Conservation (phyloP, 805 yeast species). For the Metschnikowia colocasiae region DNA sequence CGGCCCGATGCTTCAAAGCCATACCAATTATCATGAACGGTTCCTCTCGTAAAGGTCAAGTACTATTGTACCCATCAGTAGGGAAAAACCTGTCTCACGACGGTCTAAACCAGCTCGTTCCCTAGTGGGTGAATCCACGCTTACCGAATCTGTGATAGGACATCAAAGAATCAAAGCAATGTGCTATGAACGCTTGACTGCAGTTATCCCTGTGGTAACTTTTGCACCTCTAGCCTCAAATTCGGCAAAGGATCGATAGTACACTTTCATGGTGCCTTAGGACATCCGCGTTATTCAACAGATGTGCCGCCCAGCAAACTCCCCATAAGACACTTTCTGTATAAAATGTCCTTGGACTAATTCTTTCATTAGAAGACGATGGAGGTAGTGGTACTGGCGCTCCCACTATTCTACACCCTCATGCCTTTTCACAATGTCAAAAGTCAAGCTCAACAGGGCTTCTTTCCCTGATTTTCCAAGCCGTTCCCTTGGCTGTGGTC, state of each 20-base stretch:
- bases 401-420: conserved; percentile 42
- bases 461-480: conserved; percentile 31
- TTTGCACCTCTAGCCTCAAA: conserved; percentile 9
- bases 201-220: conserved; percentile 7
- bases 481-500: conserved; percentile 27
- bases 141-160: conserved; percentile 45
- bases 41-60: conserved; percentile 46
- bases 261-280: conserved; percentile 46
- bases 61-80: conserved; percentile 40
- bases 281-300: conserved; percentile 46
- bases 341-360: conserved; percentile 30
- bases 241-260: conserved; percentile 47
- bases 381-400: conserved; percentile 44
- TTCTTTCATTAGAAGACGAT: conserved; percentile 38
- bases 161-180: conserved; percentile 48
- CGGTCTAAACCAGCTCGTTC: conserved; percentile 44
- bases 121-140: conserved; percentile 46
- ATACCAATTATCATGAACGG: conserved; percentile 36
- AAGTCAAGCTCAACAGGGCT: conserved; percentile 41
- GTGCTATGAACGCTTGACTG: conserved; percentile 7
- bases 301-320: conserved; percentile 47
- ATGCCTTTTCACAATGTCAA: conserved; percentile 34
- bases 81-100: conserved; percentile 46
- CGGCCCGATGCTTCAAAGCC: not conserved
- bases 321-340: conserved; percentile 39